These are phyloP conservation scores for Myochromella boudieri DNA, from an alignment of 768 basidiomycete genomes.

Conservation along the genomic window DNA sequence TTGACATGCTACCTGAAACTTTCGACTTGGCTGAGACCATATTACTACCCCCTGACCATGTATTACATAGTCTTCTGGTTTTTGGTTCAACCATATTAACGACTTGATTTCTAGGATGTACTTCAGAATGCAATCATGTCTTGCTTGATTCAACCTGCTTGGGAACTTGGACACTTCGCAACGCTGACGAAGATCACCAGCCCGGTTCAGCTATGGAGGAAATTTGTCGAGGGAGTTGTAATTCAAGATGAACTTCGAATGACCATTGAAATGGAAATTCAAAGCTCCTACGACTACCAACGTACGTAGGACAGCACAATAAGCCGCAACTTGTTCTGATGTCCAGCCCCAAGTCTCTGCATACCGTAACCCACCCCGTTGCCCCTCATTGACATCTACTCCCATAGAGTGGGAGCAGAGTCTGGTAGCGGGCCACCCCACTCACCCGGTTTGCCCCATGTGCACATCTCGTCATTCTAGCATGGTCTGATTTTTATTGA, in stretches of 20 bases:
- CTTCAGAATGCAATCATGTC: slow-evolving; percentile 30
- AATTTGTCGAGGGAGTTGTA: slow-evolving; percentile 37
- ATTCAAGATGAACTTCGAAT: slow-evolving; percentile 30
- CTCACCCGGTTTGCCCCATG: slow-evolving; percentile 46
- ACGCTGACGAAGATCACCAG: slow-evolving; percentile 27
- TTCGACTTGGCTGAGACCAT: slow-evolving; percentile 30
- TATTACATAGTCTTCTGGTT: slow-evolving; percentile 1
- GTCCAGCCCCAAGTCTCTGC: slow-evolving; percentile 30
- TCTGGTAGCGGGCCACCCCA: slow-evolving; percentile 58
- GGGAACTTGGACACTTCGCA: slow-evolving; percentile 34
- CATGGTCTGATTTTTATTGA: slow-evolving; percentile 4
- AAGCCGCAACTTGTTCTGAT: neutral
- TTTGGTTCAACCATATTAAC: neutral
- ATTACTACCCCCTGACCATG: slow-evolving; percentile 10
- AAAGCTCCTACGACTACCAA: slow-evolving; percentile 45
- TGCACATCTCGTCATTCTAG: neutral
- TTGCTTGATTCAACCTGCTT: slow-evolving; percentile 32
- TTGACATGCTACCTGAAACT: slow-evolving; percentile 53
- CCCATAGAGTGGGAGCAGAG: slow-evolving; percentile 60
- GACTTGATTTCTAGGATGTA: slow-evolving; percentile 17
- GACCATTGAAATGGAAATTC: slow-evolving; percentile 39
- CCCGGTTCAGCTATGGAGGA: slow-evolving; percentile 40
- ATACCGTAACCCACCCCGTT: slow-evolving; percentile 39
- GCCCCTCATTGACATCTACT: slow-evolving; percentile 39
- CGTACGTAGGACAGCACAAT: slow-evolving; percentile 25